Evolutionary conservation across 768 basidiomycete species (phyloP).

Genomic region (Guyanaporus albipodus): DNA sequence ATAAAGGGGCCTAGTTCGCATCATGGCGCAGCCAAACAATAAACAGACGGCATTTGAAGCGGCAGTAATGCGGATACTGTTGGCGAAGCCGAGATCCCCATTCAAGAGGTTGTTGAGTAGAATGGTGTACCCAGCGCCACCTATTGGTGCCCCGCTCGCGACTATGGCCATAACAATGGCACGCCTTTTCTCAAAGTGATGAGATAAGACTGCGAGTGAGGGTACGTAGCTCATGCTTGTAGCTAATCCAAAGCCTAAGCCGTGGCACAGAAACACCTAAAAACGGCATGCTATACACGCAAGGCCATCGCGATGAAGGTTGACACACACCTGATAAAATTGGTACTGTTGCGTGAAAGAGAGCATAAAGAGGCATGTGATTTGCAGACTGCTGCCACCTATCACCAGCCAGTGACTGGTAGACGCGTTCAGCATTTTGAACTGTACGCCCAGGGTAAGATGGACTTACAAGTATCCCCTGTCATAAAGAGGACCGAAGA

Average conservation of each 20-base stretch:
- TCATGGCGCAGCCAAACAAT: slow-evolving; percentile 29
- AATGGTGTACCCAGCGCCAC: slow-evolving; percentile 21
- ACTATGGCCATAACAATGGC: slow-evolving; percentile 42
- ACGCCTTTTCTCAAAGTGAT: slow-evolving; percentile 41
- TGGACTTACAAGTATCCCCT: slow-evolving; percentile 45
- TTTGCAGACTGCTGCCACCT: slow-evolving; percentile 41
- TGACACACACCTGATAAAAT: slow-evolving; percentile 35
- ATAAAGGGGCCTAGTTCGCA: slow-evolving; percentile 39
- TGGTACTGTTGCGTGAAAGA: slow-evolving; percentile 37
- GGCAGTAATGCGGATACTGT: slow-evolving; percentile 44
- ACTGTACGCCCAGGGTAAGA: not conserved
- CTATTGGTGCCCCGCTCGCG: slow-evolving; percentile 34
- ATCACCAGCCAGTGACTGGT: slow-evolving; percentile 42
- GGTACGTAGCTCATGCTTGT: slow-evolving; percentile 37
- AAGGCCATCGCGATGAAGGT: not conserved
- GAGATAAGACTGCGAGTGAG: slow-evolving; percentile 40
- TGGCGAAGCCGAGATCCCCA: slow-evolving; percentile 34
- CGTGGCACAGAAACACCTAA: slow-evolving; percentile 35
- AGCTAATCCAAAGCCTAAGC: slow-evolving; percentile 46
- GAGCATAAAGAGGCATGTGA: slow-evolving; percentile 41
- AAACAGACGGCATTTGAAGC: slow-evolving; percentile 38
- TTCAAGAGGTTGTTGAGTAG: slow-evolving; percentile 28
- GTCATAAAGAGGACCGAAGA: slow-evolving; percentile 50
- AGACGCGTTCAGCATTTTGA: not conserved
- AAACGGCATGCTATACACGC: slow-evolving; percentile 27